Evolutionary conservation across 805 yeast species (phyloP).

Genomic region (Saturnispora bothae): DNA sequence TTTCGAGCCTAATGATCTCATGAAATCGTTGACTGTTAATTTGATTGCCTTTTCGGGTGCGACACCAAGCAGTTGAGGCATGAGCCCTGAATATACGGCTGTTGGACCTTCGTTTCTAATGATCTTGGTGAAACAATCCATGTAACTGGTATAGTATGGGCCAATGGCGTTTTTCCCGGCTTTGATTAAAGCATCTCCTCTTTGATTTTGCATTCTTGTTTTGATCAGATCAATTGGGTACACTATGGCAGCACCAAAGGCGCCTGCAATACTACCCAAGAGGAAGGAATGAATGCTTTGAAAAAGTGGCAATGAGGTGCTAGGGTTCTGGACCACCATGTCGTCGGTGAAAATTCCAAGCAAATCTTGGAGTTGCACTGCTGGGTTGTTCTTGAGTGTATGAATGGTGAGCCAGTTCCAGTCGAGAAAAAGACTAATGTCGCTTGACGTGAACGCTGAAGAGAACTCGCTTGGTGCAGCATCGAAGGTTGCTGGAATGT

Average conservation of each 20-base stretch:
- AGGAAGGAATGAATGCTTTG: constrained; percentile 81
- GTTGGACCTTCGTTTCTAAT: constrained; percentile 63
- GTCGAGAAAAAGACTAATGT: constrained; percentile 24
- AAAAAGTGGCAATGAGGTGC: constrained; percentile 52
- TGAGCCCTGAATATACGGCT: constrained; percentile 87
- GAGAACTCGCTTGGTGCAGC: too few species aligned
- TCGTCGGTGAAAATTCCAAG: constrained; percentile 41
- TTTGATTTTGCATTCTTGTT: constrained; percentile 96
- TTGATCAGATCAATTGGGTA: constrained; percentile 94
- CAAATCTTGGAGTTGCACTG: constrained; percentile 23
- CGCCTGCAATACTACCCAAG: constrained; percentile 92
- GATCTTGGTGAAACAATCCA: constrained; percentile 79
- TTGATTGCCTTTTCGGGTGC: constrained; percentile 98
- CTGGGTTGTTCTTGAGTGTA: constrained; percentile 19
- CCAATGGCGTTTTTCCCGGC: too few species aligned
- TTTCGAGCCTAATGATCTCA: constrained; percentile 58
- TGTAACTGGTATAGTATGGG: constrained; percentile 69
- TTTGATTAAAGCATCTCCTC: constrained; percentile 39
- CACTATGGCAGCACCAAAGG: constrained; percentile 95
- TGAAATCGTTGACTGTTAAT: constrained; percentile 83
- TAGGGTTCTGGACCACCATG: constrained; percentile 29
- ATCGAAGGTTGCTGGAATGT: too few species aligned
- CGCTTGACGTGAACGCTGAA: constrained; percentile 20
- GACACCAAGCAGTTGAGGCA: constrained; percentile 92
- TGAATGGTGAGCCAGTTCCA: constrained; percentile 26